Evolutionary conservation across 441 rosid genomes (phyloP).

Genomic region (Theobroma grandiflorum): DNA sequence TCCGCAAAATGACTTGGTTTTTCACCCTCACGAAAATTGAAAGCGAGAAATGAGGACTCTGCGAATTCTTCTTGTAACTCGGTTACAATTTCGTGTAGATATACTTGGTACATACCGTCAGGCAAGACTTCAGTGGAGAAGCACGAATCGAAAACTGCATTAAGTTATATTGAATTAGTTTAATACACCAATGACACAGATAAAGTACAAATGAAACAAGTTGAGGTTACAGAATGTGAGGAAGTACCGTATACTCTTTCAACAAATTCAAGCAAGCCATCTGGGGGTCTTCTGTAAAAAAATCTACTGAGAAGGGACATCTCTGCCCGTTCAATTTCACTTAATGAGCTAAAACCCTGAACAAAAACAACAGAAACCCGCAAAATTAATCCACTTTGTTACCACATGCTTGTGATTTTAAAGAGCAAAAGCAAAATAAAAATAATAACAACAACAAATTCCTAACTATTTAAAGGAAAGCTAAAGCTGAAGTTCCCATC

Average conservation of each 20-base stretch:
- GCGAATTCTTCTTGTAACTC: constrained; percentile 89
- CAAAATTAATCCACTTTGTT: not conserved
- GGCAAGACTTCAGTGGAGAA: constrained; percentile 89
- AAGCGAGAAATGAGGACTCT: constrained; percentile 77
- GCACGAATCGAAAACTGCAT: constrained; percentile 93
- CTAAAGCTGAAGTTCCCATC: not conserved
- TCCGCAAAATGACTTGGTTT: constrained; percentile 75
- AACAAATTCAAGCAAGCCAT: constrained; percentile 92
- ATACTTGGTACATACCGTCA: constrained; percentile 68
- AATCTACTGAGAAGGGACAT: constrained; percentile 93
- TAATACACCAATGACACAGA: constrained; percentile 13
- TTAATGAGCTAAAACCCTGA: constrained; percentile 45
- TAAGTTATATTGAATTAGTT: constrained; percentile 8
- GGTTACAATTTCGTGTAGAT: constrained; percentile 68
- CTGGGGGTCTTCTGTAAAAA: constrained; percentile 91
- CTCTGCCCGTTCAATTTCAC: constrained; percentile 33
- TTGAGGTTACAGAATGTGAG: constrained; percentile 6
- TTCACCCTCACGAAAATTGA: constrained; percentile 91
- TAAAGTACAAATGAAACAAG: not conserved
- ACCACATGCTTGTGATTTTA: constrained; percentile 3
- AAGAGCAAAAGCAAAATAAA: not conserved
- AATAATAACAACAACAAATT: not conserved
- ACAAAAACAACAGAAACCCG: not conserved
- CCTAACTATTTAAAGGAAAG: not conserved
- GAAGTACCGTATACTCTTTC: constrained; percentile 92